These are phyloP conservation scores for Calonectria montana DNA, from an alignment of 2,329 filamentous ascomycete species.

Conservation along the genomic window DNA sequence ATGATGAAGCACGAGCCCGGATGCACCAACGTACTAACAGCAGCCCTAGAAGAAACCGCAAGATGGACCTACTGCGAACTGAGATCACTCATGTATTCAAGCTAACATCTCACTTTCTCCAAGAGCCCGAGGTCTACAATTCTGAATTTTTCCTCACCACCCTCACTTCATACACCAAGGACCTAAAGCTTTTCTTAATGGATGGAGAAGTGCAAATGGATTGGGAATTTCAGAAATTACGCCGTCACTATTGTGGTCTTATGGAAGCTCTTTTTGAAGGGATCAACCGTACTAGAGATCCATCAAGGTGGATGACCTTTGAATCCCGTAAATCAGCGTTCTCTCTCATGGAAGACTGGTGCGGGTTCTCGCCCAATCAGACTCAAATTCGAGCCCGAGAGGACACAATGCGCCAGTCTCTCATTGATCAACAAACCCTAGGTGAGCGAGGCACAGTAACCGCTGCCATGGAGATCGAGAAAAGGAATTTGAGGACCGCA, in stretches of 20 bases:
- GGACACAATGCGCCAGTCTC: slow-evolving; percentile 86
- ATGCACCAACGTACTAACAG: slow-evolving; percentile 90
- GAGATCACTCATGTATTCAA: slow-evolving; percentile 98
- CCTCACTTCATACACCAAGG: slow-evolving; percentile 88
- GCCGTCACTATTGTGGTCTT: slow-evolving; percentile 93
- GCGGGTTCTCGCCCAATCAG: slow-evolving; percentile 94
- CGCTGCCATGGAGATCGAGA: slow-evolving; percentile 96
- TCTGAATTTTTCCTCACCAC: slow-evolving; percentile 94
- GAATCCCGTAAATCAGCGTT: slow-evolving; percentile 96
- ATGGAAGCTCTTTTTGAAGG: slow-evolving; percentile 94
- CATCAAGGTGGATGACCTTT: slow-evolving; percentile 96
- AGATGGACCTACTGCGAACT: slow-evolving; percentile 87
- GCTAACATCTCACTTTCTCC: slow-evolving; percentile 89
- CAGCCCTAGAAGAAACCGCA: slow-evolving; percentile 82
- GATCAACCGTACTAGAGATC: slow-evolving; percentile 86
- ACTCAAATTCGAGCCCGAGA: slow-evolving; percentile 83
- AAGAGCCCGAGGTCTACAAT: slow-evolving; percentile 79
- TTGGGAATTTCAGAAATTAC: slow-evolving; percentile 91
- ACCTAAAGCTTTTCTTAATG: slow-evolving; percentile 93
- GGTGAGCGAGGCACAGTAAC: slow-evolving; percentile 83
- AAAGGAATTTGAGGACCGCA: slow-evolving; percentile 88
- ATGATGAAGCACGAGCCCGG: slow-evolving; percentile 86
- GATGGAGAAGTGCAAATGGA: slow-evolving; percentile 95
- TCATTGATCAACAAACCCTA: slow-evolving; percentile 82
- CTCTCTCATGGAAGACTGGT: slow-evolving; percentile 99